Evolutionary conservation across 2,329 filamentous ascomycete species (phyloP).

Genomic region (Colletotrichum sp.): DNA sequence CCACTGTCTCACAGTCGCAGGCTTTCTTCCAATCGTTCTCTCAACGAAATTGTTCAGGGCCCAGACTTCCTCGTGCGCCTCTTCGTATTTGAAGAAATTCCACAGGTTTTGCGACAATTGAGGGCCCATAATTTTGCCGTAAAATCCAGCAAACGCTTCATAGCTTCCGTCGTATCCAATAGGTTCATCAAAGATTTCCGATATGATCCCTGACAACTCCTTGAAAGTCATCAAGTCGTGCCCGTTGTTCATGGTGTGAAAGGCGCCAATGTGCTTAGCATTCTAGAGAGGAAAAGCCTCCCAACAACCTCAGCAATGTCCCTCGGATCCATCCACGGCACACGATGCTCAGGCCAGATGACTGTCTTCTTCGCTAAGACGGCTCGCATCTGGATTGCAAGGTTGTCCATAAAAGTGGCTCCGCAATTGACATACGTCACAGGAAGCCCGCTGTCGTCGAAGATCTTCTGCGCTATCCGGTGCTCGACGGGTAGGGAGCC

Average conservation of each 20-base stretch:
- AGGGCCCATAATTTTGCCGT: neutral
- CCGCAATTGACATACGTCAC: neutral
- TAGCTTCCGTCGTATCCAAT: neutral
- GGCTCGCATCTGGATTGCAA: neutral
- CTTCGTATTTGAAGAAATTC: neutral
- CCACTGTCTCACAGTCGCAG: neutral
- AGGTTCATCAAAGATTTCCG: neutral
- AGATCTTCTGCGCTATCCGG: neutral
- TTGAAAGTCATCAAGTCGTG: neutral
- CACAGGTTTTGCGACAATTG: neutral
- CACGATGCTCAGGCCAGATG: conserved; percentile 3
- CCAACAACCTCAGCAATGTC: neutral
- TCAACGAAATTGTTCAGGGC: neutral
- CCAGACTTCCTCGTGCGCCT: neutral
- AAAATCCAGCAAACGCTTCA: neutral
- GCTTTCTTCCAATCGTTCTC: neutral
- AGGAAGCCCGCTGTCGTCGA: neutral
- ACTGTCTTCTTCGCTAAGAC: neutral
- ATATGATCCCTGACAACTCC: neutral
- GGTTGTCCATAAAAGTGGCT: neutral
- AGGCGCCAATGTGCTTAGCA: neutral
- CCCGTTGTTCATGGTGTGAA: neutral
- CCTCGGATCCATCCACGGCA: neutral
- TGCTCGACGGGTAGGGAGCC: neutral
- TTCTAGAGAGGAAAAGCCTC: neutral